A percentile compares a stretch with the other conserved stretches of the same genome.
phyloP scores from a whole-genome alignment of 2,329 filamentous ascomycete species.

The Arthrobotrys sphaeroides region DNA sequence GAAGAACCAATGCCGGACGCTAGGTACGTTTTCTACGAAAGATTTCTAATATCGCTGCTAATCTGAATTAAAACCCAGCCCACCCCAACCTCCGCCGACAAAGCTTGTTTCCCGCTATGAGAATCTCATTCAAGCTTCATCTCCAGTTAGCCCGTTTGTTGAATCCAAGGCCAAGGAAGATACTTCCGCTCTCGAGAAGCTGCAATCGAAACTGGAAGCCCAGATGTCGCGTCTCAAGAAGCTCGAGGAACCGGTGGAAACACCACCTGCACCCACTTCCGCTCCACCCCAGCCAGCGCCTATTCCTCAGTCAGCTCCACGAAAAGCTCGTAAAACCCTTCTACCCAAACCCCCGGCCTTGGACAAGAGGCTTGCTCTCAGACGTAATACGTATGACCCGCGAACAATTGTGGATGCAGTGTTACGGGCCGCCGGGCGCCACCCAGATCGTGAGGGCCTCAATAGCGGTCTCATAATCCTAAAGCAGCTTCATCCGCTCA shows the following conservation, averaged over 20 bases:
- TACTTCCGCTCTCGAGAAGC: neutral
- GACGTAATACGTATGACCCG: constrained; percentile 67
- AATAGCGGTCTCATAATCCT: constrained; percentile 68
- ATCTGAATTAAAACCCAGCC: constrained; percentile 1
- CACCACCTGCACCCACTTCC: neutral
- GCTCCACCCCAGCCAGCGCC: neutral
- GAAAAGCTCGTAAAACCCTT: neutral
- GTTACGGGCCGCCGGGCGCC: constrained; percentile 70
- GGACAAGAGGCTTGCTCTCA: constrained; percentile 61
- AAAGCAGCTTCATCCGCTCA: constrained; percentile 32
- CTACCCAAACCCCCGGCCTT: constrained; percentile 60
- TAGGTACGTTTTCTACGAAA: neutral
- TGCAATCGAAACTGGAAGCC: constrained; percentile 28
- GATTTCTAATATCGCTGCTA: neutral
- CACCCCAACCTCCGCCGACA: neutral
- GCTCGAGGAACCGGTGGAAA: constrained; percentile 6
- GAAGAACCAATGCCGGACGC: constrained; percentile 32
- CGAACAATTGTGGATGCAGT: constrained; percentile 72
- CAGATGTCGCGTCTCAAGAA: constrained; percentile 24
- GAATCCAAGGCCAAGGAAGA: neutral
- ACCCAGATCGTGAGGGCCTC: constrained; percentile 69
- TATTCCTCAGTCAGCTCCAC: neutral
- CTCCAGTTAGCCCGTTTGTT: neutral
- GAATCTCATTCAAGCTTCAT: neutral
- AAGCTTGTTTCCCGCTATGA: neutral